Conservation (phyloP, 2,329 filamentous ascomycete species). For the Microascus cirrosus region DNA sequence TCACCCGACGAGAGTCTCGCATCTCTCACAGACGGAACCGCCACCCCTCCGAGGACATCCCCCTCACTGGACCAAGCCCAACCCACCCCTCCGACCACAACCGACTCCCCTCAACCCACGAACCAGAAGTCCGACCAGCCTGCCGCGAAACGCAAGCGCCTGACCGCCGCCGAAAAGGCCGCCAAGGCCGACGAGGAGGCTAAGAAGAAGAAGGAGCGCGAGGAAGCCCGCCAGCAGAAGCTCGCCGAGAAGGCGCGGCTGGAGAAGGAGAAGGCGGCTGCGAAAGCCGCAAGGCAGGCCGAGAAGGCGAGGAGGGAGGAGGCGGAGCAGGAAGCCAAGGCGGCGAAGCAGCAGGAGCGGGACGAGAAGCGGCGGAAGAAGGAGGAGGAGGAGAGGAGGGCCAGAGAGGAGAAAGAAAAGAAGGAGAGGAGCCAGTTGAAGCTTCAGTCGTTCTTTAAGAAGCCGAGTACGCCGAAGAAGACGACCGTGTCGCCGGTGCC, state of each 20-base stretch:
- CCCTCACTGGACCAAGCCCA: slow-evolving; percentile 7
- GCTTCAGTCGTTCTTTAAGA: slow-evolving; percentile 35
- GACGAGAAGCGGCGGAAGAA: slow-evolving; percentile 36
- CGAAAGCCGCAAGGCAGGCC: slow-evolving; percentile 18
- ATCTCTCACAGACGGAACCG: not conserved
- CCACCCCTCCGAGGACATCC: not conserved
- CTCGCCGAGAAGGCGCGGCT: slow-evolving; percentile 24
- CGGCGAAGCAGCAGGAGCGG: slow-evolving; percentile 26
- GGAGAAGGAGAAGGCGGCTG: slow-evolving; percentile 22
- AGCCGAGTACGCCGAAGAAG: slow-evolving; percentile 28
- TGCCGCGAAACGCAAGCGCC: slow-evolving; percentile 28
- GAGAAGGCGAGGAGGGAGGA: slow-evolving; percentile 28
- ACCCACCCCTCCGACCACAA: slow-evolving; percentile 10
- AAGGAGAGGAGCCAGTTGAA: slow-evolving; percentile 36
- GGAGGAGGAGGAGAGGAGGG: slow-evolving; percentile 33
- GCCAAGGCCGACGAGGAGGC: slow-evolving; percentile 24
- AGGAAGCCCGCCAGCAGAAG: slow-evolving; percentile 17
- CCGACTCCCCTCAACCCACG: slow-evolving; percentile 11
- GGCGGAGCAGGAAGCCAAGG: slow-evolving; percentile 25
- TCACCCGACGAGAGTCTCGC: not conserved
- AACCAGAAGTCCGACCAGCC: slow-evolving; percentile 11
- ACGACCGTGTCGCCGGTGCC: slow-evolving; percentile 11
- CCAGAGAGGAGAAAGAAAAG: slow-evolving; percentile 28
- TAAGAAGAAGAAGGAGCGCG: slow-evolving; percentile 22
- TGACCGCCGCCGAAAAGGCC: slow-evolving; percentile 27